A percentile compares a stretch with the other conserved stretches of the same genome.
These are phyloP conservation scores for Astrothelium subdiscretum DNA, from an alignment of 495 filamentous ascomycete species.

Conservation along the genomic window DNA sequence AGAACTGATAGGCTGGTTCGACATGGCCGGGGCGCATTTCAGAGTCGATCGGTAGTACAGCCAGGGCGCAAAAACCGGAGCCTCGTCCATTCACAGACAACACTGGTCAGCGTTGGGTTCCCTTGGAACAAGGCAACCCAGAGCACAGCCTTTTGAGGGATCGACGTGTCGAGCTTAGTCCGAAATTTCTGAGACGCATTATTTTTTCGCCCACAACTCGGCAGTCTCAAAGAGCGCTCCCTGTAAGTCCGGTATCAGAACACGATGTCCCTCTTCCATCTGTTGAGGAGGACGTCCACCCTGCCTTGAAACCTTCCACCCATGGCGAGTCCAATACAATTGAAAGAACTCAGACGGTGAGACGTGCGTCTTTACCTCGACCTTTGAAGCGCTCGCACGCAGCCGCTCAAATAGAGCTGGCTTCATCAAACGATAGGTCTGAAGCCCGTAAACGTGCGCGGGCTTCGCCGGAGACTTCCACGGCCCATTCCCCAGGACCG, in stretches of 20 bases:
- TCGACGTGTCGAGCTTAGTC: neutral
- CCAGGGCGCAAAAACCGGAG: neutral
- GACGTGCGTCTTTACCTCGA: neutral
- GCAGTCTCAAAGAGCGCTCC: neutral
- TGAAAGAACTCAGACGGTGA: neutral
- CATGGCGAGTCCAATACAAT: neutral
- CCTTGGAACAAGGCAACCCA: neutral
- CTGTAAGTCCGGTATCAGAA: neutral
- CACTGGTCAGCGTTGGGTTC: neutral
- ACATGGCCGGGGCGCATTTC: neutral
- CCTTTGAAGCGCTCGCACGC: neutral
- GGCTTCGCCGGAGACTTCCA: neutral
- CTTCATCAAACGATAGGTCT: too few species aligned
- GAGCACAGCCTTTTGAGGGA: neutral
- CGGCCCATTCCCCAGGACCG: too few species aligned
- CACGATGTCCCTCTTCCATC: slow-evolving; percentile 1
- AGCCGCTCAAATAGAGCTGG: too few species aligned
- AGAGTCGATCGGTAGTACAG: neutral
- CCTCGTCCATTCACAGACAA: neutral
- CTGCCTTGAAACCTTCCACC: neutral
- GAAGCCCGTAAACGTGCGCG: neutral
- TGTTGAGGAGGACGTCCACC: neutral
- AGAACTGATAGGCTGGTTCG: neutral
- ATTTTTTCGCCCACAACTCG: neutral
- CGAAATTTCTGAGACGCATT: neutral